Evolutionary conservation across 2,329 filamentous ascomycete genomes (phyloP), one percentile per base, ranked within the genome.

Genomic region (Calonectria honghensis): DNA sequence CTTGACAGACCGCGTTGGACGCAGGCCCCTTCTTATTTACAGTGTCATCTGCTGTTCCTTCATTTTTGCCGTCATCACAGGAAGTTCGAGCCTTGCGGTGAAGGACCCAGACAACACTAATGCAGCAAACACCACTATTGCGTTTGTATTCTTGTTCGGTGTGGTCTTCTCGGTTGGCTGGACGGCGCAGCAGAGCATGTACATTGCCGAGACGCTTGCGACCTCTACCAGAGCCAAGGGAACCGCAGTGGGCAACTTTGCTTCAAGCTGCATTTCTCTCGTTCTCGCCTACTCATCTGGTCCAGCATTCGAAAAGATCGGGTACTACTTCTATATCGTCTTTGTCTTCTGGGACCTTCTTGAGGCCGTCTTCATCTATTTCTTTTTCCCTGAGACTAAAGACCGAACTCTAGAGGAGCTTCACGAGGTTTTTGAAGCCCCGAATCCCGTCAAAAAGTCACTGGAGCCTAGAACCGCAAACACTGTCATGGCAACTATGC

Each of bases 381-480:
- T 90, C 75, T 86, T 89, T 73, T 90, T 87, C 76, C 86, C 85
- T 0, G 86, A 88, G 75, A 88, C 87, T 6, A 88, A 87, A 72
- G 85, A 85, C 9, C 79, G 85, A 6, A 88, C 89, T 18, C 84
- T 91, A 32, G 90, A 91, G 81, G 89, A 91, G 77, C 77, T 91
- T 0, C 57, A 59, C 11, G 77, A 79, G 14, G 77, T 79, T 1
- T 79, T 79, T 13, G 75, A 79, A 13, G 77, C 77, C 0, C 73
- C 64, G 1, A 20, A 77, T 6, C 77, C 77, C 9, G 77, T 79
- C 1, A 77, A 72, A 39, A 79, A 79, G 59, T 79, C 77, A 0
- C 14, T 79, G 48, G 73, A 79, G 3, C 75, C 77, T 0, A 77
- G 75, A n/a, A 77, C 50, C 3, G 73, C 77, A 9, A 63, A 71